Conservation (phyloP, 169 alveolate genomes). For the Eimeria zaria region DNA sequence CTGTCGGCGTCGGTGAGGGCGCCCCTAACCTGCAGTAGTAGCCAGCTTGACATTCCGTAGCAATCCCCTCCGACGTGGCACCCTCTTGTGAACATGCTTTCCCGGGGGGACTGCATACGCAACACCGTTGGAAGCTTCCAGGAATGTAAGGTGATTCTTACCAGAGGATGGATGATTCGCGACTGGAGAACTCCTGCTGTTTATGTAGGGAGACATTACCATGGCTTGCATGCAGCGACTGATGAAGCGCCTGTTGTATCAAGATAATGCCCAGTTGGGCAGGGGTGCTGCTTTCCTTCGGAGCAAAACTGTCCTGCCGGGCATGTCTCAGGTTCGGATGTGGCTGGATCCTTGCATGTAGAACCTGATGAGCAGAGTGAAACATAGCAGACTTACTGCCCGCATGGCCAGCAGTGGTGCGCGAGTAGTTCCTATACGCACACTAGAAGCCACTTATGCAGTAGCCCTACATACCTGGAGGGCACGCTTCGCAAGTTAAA, state of each 20-base stretch:
- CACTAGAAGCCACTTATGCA: background rate
- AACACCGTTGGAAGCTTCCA: background rate
- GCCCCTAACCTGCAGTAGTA: slow-evolving; percentile 77
- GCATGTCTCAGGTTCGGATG: slow-evolving; percentile 37
- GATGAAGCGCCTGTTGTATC: slow-evolving; percentile 22
- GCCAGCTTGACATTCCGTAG: slow-evolving; percentile 40
- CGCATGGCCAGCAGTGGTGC: background rate
- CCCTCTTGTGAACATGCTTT: slow-evolving; percentile 7
- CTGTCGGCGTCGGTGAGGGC: slow-evolving; percentile 19
- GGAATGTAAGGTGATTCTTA: background rate
- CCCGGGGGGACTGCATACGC: slow-evolving; percentile 44
- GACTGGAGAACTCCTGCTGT: background rate
- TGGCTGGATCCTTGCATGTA: background rate
- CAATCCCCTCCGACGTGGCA: background rate
- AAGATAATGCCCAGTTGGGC: slow-evolving; percentile 54
- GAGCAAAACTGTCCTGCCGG: slow-evolving; percentile 18
- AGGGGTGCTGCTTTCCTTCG: slow-evolving; percentile 1
- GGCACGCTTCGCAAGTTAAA: slow-evolving; percentile 34
- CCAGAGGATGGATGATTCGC: too few relatives aligned
- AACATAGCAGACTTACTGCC: too few relatives aligned
- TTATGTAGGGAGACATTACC: background rate
- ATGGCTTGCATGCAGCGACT: slow-evolving; percentile 51
- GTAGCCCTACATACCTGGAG: slow-evolving; percentile 22
- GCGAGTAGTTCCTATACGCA: background rate
- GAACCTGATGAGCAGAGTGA: background rate